phyloP scores from a whole-genome alignment of 1,284 basidiomycete species.

The Ceratorhiza oryzae-sativae region DNA sequence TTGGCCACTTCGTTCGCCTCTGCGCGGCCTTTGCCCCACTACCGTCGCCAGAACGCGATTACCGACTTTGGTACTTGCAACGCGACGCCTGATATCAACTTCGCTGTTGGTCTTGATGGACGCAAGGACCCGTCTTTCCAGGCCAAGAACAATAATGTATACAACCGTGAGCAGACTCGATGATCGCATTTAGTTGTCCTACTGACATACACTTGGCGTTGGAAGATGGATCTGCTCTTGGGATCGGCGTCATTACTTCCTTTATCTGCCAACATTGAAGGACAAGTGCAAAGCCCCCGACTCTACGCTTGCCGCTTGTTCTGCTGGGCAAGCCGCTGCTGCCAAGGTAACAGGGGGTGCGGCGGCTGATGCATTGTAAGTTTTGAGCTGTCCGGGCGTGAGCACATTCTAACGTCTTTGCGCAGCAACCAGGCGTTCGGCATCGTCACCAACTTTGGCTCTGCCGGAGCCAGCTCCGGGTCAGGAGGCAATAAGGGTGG shows the following conservation, averaged over 20 bases:
- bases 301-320: slow-evolving; percentile 37
- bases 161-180: slow-evolving; percentile 32
- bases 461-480: background rate
- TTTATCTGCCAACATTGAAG: slow-evolving; percentile 45
- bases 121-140: slow-evolving; percentile 44
- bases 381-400: too few relatives aligned
- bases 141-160: slow-evolving; percentile 43
- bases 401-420: background rate
- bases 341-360: slow-evolving; percentile 42
- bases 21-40: slow-evolving; percentile 18
- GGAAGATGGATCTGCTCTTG: slow-evolving; percentile 43
- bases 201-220: slow-evolving; percentile 8
- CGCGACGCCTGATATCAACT: slow-evolving; percentile 43
- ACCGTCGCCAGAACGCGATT: slow-evolving; percentile 13
- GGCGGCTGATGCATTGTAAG: slow-evolving; percentile 34
- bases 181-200: background rate
- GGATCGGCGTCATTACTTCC: slow-evolving; percentile 42
- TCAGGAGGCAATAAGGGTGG: background rate
- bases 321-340: slow-evolving; percentile 40
- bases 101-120: slow-evolving; percentile 45
- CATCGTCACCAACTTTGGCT: background rate
- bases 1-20: slow-evolving; percentile 10
- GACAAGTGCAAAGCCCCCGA: slow-evolving; percentile 42
- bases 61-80: slow-evolving; percentile 42
- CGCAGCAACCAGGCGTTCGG: slow-evolving; percentile 11